These are phyloP conservation scores for Calendula officinalis DNA, from an alignment of 129 eudicot species.

Conservation along the genomic window DNA sequence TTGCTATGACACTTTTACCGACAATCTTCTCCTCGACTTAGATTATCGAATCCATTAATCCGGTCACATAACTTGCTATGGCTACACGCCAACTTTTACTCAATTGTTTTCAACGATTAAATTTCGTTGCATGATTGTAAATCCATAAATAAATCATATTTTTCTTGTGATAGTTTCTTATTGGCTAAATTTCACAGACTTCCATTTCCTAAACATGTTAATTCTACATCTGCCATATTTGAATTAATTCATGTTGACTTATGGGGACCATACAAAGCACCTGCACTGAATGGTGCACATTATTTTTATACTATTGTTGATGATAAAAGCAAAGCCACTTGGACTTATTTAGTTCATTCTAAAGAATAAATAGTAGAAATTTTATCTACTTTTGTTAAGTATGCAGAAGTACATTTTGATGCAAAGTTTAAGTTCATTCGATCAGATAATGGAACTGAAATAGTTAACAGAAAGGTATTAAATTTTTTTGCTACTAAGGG, in stretches of 20 bases:
- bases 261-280: background rate
- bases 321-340: background rate
- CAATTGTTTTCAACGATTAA: no score
- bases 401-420: background rate
- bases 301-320: background rate
- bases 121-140: background rate
- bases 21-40: no score
- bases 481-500: background rate
- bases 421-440: background rate
- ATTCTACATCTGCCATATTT: background rate
- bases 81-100: no score
- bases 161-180: background rate
- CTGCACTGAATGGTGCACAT: no score
- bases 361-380: background rate
- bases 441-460: slow-evolving; percentile 17
- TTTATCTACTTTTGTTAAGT: background rate
- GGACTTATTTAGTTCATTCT: background rate
- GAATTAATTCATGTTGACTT: background rate
- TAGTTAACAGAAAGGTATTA: background rate
- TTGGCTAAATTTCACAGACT: background rate
- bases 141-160: background rate
- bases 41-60: no score
- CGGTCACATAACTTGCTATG: no score
- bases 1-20: no score
- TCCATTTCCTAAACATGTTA: background rate